Evolutionary conservation across 176 grass and related monocot genomes (phyloP), one percentile per base, ranked within the genome.

Genomic region (Microstegium vimineum): DNA sequence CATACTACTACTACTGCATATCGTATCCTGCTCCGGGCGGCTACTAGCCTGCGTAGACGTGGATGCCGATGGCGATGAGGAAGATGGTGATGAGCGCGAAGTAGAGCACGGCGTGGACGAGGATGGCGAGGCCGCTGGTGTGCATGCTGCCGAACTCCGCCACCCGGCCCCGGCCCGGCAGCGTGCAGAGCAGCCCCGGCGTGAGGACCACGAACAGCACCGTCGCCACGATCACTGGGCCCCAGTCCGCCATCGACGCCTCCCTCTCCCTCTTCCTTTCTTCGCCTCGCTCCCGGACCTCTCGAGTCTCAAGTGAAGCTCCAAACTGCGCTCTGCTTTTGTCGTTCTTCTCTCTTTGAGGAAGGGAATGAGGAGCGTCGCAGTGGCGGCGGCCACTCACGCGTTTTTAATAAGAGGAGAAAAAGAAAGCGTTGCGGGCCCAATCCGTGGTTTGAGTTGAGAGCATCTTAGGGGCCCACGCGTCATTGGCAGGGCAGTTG

Each of bases 71-170:
- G 33, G 33, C 33, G 33, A 34, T 34, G 33, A 34, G 33, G 73
- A 91, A 89, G 86, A 89, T 87, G 86, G 86, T 68, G 66, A 86
- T 42, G 47, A 91, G 87, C 3, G 76, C 86, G 47, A 91, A 94
- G 84, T 86, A 94, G 83, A 94, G 49, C 43, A 91, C 41, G 66
- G 92, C 76, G 87, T 94, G 92, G 69, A 94, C 62, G 82, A 94
- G 80, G 65, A 94, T 84, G 79, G 92, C 68, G 70, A 91, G 25
- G 45, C 83, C 86, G 83, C 76, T 89, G 32, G 92, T 94, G 80
- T 85, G 89, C 71, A 89, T 74, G 82, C 49, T 76, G 15, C 77
- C 67, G 71, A 94, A 94, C 75, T 91, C 92, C 37, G 88, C 47
- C 47, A 89, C 73, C 26, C 71, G 54, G 3, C 80, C 84, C 2